These are phyloP conservation scores for Myochromella boudieri DNA, from an alignment of 768 basidiomycete genomes.

Conservation along the genomic window DNA sequence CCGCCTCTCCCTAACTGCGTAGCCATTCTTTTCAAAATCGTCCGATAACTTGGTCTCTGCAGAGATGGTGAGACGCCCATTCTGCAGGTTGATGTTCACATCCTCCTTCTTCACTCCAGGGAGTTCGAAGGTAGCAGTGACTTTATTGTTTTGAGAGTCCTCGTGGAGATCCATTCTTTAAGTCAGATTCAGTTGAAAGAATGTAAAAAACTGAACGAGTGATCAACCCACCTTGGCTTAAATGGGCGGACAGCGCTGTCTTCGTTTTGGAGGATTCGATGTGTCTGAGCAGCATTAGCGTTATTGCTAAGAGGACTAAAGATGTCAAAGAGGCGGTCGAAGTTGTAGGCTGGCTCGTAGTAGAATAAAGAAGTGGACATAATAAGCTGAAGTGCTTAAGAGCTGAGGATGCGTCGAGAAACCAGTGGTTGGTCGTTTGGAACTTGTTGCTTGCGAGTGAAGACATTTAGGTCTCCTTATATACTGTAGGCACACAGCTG, in stretches of 20 bases:
- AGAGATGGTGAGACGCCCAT: slow-evolving; percentile 46
- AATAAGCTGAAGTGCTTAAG: background rate
- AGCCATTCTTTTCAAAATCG: slow-evolving; percentile 34
- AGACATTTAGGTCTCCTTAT: no score
- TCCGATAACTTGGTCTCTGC: slow-evolving; percentile 36
- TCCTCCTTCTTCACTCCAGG: slow-evolving; percentile 52
- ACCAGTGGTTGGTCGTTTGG: no score
- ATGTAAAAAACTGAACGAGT: background rate
- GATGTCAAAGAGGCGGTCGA: slow-evolving; percentile 45
- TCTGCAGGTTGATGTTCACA: slow-evolving; percentile 45
- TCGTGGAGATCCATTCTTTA: slow-evolving; percentile 51
- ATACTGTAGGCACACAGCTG: no score
- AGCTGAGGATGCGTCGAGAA: no score
- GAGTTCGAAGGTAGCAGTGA: slow-evolving; percentile 55
- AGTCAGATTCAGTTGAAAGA: background rate
- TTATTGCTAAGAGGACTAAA: slow-evolving; percentile 20
- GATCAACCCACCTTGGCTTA: slow-evolving; percentile 21
- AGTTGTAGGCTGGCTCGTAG: slow-evolving; percentile 43
- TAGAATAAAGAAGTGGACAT: slow-evolving; percentile 36
- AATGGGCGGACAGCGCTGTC: slow-evolving; percentile 10
- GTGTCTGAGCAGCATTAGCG: slow-evolving; percentile 6
- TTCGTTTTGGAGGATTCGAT: slow-evolving; percentile 10
- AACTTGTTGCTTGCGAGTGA: no score
- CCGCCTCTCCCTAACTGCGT: slow-evolving; percentile 44
- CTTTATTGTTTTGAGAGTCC: slow-evolving; percentile 35